Conservation (phyloP, 768 basidiomycete species). For the Leccinum sublutescens region DNA sequence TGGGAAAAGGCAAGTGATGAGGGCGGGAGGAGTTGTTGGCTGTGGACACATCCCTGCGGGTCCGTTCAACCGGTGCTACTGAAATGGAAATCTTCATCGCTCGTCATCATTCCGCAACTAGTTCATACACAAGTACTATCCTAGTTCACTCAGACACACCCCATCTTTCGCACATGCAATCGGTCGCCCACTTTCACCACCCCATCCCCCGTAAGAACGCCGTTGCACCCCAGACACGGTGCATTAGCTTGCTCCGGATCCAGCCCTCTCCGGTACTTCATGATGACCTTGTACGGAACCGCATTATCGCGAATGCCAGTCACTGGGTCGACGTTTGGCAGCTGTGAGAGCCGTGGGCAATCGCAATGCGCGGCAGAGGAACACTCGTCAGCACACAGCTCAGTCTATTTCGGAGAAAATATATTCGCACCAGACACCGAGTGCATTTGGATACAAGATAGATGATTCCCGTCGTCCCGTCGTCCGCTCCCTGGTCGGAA, state of each 20-base stretch:
- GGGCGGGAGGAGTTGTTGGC: neutral
- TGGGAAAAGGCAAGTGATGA: neutral
- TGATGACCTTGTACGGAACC: conserved; percentile 72
- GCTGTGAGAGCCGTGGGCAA: conserved; percentile 36
- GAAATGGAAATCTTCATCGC: conserved; percentile 12
- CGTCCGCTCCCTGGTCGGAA: conserved; percentile 25
- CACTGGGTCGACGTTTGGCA: conserved; percentile 69
- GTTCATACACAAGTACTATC: no score
- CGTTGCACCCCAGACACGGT: conserved; percentile 71
- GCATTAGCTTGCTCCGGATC: conserved; percentile 47
- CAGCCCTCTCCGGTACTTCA: conserved; percentile 66
- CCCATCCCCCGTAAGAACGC: conserved; percentile 49
- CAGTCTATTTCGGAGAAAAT: conserved; percentile 4
- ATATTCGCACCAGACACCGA: conserved; percentile 63
- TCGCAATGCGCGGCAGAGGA: conserved; percentile 1
- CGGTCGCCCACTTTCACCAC: conserved; percentile 59
- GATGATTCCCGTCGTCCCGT: conserved; percentile 32
- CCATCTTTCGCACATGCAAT: conserved; percentile 49
- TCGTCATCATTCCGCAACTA: neutral
- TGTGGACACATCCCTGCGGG: conserved; percentile 6
- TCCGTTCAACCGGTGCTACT: conserved; percentile 12
- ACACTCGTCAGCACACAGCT: conserved; percentile 2
- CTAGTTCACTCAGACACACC: conserved; percentile 20
- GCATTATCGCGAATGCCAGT: conserved; percentile 67
- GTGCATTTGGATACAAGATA: conserved; percentile 66